Evolutionary conservation across 176 grass and related monocot species (phyloP).

Genomic region (Thinopyrum elongatum): DNA sequence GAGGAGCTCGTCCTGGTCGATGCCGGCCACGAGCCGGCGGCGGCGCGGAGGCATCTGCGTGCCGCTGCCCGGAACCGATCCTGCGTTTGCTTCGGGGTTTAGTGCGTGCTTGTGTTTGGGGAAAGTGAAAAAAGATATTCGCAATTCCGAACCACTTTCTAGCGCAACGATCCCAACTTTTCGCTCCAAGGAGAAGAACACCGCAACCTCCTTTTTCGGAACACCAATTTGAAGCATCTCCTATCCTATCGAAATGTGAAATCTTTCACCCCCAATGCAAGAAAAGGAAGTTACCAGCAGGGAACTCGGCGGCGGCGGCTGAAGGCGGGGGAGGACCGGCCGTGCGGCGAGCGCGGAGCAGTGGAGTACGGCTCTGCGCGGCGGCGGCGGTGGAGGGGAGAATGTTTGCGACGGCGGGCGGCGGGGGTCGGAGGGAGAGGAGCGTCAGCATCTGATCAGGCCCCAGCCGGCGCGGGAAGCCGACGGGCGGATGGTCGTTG

Average conservation of each 20-base stretch:
- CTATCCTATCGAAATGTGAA: background rate
- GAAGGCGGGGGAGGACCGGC: background rate
- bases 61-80: constrained; percentile 14
- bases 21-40: constrained; percentile 58
- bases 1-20: constrained; percentile 79
- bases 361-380: background rate
- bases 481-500: background rate
- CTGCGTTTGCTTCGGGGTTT: constrained; percentile 11
- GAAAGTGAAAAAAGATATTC: background rate
- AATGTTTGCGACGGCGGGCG: background rate
- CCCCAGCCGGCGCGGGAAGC: constrained; percentile 11
- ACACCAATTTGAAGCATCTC: background rate
- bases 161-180: background rate
- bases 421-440: background rate
- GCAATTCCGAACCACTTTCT: background rate
- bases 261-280: background rate
- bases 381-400: background rate
- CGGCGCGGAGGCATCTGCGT: constrained; percentile 36
- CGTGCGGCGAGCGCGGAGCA: background rate
- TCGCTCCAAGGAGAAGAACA: background rate
- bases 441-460: constrained; percentile 19
- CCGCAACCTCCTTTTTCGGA: background rate
- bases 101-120: background rate
- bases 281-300: constrained; percentile 14
- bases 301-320: constrained; percentile 44